These are phyloP conservation scores for Cladosporium sp. DNA, from an alignment of 2,329 filamentous ascomycete species.

Conservation along the genomic window DNA sequence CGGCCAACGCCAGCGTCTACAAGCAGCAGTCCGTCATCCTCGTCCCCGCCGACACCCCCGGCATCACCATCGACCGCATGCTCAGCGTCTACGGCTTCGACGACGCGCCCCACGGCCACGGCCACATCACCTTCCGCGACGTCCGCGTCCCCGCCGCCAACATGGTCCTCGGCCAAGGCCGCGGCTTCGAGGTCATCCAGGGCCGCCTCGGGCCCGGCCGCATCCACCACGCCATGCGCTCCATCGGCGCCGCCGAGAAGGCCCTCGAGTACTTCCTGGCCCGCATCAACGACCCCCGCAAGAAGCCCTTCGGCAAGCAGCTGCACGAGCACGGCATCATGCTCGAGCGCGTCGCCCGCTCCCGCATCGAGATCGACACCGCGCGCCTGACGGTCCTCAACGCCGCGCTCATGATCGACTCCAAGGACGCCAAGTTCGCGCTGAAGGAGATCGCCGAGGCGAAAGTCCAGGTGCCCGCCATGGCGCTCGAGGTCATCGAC, in stretches of 20 bases:
- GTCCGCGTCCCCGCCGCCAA: conserved; percentile 79
- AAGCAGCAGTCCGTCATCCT: conserved; percentile 89
- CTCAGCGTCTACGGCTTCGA: conserved; percentile 92
- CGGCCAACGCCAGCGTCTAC: conserved; percentile 69
- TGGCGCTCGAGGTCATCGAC: conserved; percentile 81
- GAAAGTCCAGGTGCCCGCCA: conserved; percentile 83
- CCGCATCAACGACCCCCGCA: conserved; percentile 83
- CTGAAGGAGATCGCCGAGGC: conserved; percentile 92
- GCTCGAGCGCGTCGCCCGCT: conserved; percentile 88
- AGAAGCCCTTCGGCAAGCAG: conserved; percentile 85
- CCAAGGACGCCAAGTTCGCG: conserved; percentile 78
- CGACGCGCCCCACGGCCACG: conserved; percentile 96
- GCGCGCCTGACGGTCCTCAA: conserved; percentile 87
- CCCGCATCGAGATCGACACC: conserved; percentile 87
- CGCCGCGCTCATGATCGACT: conserved; percentile 91
- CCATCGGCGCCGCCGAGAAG: conserved; percentile 81
- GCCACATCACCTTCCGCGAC: conserved; percentile 82
- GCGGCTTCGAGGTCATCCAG: conserved; percentile 97
- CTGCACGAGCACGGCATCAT: conserved; percentile 88
- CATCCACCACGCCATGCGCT: conserved; percentile 97
- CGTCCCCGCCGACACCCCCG: conserved; percentile 72
- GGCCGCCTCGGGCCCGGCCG: conserved; percentile 90
- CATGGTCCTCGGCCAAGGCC: conserved; percentile 86
- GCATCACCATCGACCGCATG: conserved; percentile 92
- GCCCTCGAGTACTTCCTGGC: conserved; percentile 93